Evolutionary conservation across 2,329 filamentous ascomycete species (phyloP).

Genomic region (Teratosphaeria zuluensis): DNA sequence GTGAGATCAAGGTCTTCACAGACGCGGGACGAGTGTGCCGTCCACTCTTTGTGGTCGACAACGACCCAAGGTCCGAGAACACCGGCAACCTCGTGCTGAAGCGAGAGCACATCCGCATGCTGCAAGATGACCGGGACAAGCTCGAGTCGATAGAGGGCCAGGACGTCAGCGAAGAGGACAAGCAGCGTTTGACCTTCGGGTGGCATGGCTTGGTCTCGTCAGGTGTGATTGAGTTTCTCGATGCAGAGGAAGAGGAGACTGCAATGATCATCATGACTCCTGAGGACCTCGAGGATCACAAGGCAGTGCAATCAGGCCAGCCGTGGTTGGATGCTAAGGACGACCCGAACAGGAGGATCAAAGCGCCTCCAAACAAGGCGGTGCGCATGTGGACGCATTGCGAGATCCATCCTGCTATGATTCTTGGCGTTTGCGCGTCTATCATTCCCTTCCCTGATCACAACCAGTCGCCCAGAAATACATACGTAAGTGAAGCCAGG

Average conservation of each 20-base stretch:
- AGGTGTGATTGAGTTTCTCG: slow-evolving; percentile 89
- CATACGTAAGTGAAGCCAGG: slow-evolving; percentile 38
- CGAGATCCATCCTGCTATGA: slow-evolving; percentile 99
- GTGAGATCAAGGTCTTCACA: slow-evolving; percentile 97
- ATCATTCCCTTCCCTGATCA: slow-evolving; percentile 99
- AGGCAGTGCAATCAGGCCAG: slow-evolving; percentile 26
- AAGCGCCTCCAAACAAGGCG: slow-evolving; percentile 75
- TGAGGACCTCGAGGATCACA: slow-evolving; percentile 68
- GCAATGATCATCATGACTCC: slow-evolving; percentile 99
- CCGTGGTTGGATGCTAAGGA: slow-evolving; percentile 46
- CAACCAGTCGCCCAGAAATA: slow-evolving; percentile 96
- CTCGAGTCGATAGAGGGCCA: slow-evolving; percentile 33
- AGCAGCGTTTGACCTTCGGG: slow-evolving; percentile 57
- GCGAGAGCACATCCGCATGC: slow-evolving; percentile 68
- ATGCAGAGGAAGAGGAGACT: slow-evolving; percentile 96
- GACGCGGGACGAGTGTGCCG: slow-evolving; percentile 93
- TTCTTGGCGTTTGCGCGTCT: slow-evolving; percentile 93
- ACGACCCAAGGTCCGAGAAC: slow-evolving; percentile 63
- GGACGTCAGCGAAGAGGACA: slow-evolving; percentile 50
- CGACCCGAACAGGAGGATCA: slow-evolving; percentile 77
- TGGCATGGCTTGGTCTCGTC: slow-evolving; percentile 79
- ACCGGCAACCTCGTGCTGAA: slow-evolving; percentile 71
- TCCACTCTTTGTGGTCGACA: slow-evolving; percentile 87
- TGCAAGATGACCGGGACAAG: slow-evolving; percentile 64
- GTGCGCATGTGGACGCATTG: slow-evolving; percentile 95